These are phyloP conservation scores for Oryza glaberrima DNA, from an alignment of 176 grass and related monocot genomes.

Conservation along the genomic window DNA sequence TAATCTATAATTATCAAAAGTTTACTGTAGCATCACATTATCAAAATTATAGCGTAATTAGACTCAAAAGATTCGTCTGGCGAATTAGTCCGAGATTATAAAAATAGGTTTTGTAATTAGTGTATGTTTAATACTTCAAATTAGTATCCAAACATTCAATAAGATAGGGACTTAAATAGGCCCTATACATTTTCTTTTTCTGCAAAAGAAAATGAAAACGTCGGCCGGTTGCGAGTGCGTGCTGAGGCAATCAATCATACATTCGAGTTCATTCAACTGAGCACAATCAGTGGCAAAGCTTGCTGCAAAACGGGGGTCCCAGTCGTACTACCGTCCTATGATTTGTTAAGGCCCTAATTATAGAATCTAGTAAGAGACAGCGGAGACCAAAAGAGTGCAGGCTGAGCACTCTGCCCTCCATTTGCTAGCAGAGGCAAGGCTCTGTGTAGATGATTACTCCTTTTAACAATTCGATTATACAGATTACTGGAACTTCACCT, in stretches of 20 bases:
- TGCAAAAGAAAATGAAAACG: neutral
- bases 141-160: too few relatives aligned
- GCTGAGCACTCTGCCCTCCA: neutral
- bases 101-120: too few relatives aligned
- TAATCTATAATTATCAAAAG: too few relatives aligned
- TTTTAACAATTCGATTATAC: too few relatives aligned
- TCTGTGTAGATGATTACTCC: neutral
- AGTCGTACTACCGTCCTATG: neutral
- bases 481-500: neutral
- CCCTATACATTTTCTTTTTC: neutral
- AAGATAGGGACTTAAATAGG: too few relatives aligned
- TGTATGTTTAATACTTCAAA: too few relatives aligned
- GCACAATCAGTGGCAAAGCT: neutral
- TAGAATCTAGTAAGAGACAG: neutral
- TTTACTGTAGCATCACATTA: too few relatives aligned
- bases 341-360: neutral
- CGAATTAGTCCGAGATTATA: too few relatives aligned
- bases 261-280: neutral
- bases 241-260: neutral
- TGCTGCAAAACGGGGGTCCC: neutral
- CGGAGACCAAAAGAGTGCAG: neutral
- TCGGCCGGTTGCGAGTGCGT: conserved; percentile 7
- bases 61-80: too few relatives aligned
- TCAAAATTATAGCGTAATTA: too few relatives aligned
- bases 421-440: neutral